phyloP scores from a whole-genome alignment of 192 early-diverging fungal genomes.

The Pilobolus umbonatus region DNA sequence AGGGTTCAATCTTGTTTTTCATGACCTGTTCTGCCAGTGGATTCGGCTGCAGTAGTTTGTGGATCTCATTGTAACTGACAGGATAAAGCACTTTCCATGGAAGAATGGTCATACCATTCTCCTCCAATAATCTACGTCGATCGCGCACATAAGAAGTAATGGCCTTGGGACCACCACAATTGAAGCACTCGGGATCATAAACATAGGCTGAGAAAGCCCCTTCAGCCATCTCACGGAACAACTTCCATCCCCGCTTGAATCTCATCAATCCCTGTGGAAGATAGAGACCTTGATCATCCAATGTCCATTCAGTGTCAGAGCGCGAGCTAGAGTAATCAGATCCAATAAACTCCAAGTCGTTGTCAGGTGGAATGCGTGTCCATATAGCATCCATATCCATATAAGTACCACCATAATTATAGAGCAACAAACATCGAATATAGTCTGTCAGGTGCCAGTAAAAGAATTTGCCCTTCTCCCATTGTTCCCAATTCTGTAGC shows the following conservation, averaged over 20 bases:
- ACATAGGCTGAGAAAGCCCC: conserved; percentile 40
- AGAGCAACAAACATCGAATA: conserved; percentile 43
- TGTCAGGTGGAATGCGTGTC: conserved; percentile 47
- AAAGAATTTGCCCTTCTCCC: conserved; percentile 47
- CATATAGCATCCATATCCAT: conserved; percentile 64
- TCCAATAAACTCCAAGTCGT: conserved; percentile 51
- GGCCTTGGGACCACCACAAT: conserved; percentile 52
- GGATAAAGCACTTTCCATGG: conserved; percentile 46
- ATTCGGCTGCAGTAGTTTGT: conserved; percentile 30
- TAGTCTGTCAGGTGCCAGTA: conserved; percentile 53
- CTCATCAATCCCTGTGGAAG: conserved; percentile 54
- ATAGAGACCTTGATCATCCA: conserved; percentile 48
- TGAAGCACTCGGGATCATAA: conserved; percentile 52
- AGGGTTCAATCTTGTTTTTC: conserved; percentile 25
- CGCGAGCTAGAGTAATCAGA: conserved; percentile 43
- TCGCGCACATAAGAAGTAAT: conserved; percentile 51
- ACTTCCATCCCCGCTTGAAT: conserved; percentile 47
- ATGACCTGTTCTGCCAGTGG: conserved; percentile 38
- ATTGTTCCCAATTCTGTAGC: conserved; percentile 48
- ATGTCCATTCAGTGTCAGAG: conserved; percentile 44
- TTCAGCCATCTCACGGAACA: conserved; percentile 53
- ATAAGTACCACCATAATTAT: conserved; percentile 59
- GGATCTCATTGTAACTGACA: conserved; percentile 44
- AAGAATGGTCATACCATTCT: conserved; percentile 40
- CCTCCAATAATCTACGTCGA: conserved; percentile 37